Conservation (phyloP, 2,329 filamentous ascomycete species). For the Phialemoniopsis sp. region DNA sequence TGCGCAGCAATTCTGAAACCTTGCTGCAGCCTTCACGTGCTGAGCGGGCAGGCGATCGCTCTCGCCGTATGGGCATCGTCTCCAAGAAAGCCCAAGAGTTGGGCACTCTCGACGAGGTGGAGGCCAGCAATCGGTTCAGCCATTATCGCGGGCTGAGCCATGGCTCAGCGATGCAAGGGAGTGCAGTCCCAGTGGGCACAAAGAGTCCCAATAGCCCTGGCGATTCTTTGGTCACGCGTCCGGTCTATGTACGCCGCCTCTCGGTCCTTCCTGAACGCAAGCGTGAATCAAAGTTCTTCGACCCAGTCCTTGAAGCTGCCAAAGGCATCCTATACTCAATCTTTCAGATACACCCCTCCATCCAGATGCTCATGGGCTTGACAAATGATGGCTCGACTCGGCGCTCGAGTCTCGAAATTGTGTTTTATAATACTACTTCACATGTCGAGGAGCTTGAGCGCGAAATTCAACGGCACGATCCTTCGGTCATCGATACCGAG, state of each 20-base stretch:
- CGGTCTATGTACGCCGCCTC: conserved; percentile 59
- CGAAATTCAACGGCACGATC: conserved; percentile 59
- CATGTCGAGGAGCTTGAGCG: conserved; percentile 63
- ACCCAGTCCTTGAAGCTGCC: conserved; percentile 60
- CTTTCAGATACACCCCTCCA: conserved; percentile 65
- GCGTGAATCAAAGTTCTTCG: conserved; percentile 55
- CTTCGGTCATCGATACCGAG: conserved; percentile 40
- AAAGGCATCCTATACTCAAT: conserved; percentile 65
- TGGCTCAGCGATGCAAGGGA: conserved; percentile 63
- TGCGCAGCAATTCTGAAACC: conserved; percentile 63
- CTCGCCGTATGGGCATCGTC: conserved; percentile 61
- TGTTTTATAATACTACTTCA: conserved; percentile 64
- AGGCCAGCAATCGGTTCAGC: conserved; percentile 61
- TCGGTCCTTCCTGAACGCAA: conserved; percentile 61
- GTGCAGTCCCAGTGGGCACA: conserved; percentile 16
- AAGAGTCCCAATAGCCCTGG: conserved; percentile 58
- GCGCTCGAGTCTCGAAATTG: conserved; percentile 60
- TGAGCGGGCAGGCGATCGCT: conserved; percentile 35
- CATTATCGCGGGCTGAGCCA: conserved; percentile 65
- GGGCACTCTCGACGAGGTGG: conserved; percentile 58
- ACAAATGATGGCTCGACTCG: conserved; percentile 57
- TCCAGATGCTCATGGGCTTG: conserved; percentile 60
- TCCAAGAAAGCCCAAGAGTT: conserved; percentile 57
- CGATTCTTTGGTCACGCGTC: conserved; percentile 52
- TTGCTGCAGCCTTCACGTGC: conserved; percentile 42